Evolutionary conservation across 1,284 basidiomycete species (phyloP), one percentile per base, ranked within the genome.

Genomic region (Cryptococcus hybrid): DNA sequence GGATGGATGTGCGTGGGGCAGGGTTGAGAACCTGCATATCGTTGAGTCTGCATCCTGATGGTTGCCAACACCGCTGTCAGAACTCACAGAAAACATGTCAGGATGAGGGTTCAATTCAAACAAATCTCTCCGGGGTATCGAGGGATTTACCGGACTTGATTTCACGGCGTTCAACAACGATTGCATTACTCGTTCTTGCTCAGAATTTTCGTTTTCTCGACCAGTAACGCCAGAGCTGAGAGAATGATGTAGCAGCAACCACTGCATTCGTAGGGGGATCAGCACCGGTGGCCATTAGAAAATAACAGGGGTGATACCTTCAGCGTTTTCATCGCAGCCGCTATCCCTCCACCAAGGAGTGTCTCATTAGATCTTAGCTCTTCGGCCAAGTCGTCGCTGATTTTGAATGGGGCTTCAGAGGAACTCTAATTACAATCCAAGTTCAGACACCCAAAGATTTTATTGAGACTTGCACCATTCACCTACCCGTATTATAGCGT

Each of bases 401-500:
- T 30, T 3, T 39, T 48, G 37, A 74, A 36, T 0, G 64, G 63
- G 1, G 54, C 54, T 5, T n/a, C 12, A 9, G 11, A 6, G 6
- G 30, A 39, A 6, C 15, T 36, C 49, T 51, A 34, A n/a, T 51
- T 38, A 50, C 24, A 12, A 53, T 30, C 40, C 40, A 49, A n/a
- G 24, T 35, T 9, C 34, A 30, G 30, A 15, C 9, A 7, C 36
- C 36, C 49, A 8, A n/a, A 9, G 24, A 15, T 18, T 5, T 5
- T 37, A n/a, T 5, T 7, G 38, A 52, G 5, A 12, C 18, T 24
- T 24, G 24, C 24, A 24, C 24, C 24, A 24, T 24, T 24, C 9
- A 45, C 69, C 47, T 40, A 74, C 73, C 37, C 62, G 44, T 4
- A 73, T 50, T 11, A 75, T 66, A 5, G 69, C 66, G 40, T 64